Base-by-base conservation (phyloP, 2,329 filamentous ascomycete species). In the Cucurbitaria berberidis region DNA sequence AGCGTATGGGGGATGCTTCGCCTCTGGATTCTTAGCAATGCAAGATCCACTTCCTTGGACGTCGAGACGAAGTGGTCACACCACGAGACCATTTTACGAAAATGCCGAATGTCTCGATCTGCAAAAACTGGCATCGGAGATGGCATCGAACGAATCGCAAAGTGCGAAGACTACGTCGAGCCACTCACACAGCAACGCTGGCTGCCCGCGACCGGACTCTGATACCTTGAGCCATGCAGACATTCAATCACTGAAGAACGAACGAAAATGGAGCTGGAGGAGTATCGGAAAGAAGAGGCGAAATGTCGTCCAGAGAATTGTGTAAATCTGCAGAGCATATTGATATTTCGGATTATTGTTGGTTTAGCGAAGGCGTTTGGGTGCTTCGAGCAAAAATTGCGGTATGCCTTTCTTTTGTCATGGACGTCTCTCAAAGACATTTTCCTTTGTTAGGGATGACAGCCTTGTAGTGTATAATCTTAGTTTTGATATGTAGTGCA, bases 1-100 rank as follows among this genome's bases (percentile, higher is more conserved):
- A 45, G 60, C 72, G 10, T 74, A 74, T 38, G 60, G 62, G 11
- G 70, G 70, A 10, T 64, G 65, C 52, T 68, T 70, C 35, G 62
- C 69, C 10, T 73, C 67, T n/a, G 63, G 64, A n/a, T 68, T 68
- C 36, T 54, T 68, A 34, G 63, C 63, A 5, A 63, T 68, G 48
- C 61, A 64, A 48, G 52, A 64, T 16, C 57, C 64, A 56, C 61
- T 46, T 45, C 69, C 42, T 58, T 70, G 57, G 57, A 61, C n/a
- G 24, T 65, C 65, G 39, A 53, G 3, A 56, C 57, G 34, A 54
- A 4, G 16, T 4, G 8, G 15, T 16, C 15, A 34, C 30, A n/a
- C 8, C 8, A 34, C 13, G 6, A 34, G 16, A 15, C 54, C 35
- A 57, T 60, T 42, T 26, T 58, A 41, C 41, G 62, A 46, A 60